Base-by-base conservation (phyloP, 345 rosid genomes). In the Gossypium stocksii region DNA sequence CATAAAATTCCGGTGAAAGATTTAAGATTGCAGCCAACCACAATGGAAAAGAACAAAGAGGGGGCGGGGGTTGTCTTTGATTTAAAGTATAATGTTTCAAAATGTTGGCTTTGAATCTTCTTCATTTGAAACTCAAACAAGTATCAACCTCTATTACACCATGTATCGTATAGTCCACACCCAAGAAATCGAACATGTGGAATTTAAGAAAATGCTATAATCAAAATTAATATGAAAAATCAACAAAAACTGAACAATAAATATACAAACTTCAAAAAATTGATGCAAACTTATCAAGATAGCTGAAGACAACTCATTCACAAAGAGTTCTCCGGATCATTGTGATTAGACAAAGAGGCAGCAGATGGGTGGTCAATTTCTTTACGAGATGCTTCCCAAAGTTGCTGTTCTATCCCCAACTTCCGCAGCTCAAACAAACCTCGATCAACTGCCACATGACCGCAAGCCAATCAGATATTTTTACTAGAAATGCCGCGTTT, bases 381-480 rank as follows among this genome's bases (percentile, higher is more conserved):
- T 77, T 76, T 81, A 34, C 98, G 84, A 75, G 98, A 93, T 43
- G 91, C 89, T 86, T 89, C 98, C 97, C 98, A 93, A 19, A 93
- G 88, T 69, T 88, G 97, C 69, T 87, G 98, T 79, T 93, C 98
- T 70, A 93, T 90, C 70, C 97, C 90, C 79, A 93, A 84, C 80
- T 93, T 93, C 83, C 89, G 85, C 79, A 93, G 87, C 85, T 91
- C 97, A 76, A 81, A 66, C 71, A 91, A 77, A 11, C 95, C 97
- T 77, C 98, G 82, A 79, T 93, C 93, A 74, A 93, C 98, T 93
- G 86, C 73, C 66, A 61, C 15, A 70, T 65, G 25, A 52, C 1
- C 19, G 56, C 56, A 52, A 52, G 19, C 9, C 16, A 16, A 52
- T 52, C 56, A 48, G 34, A 66, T 12, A 10, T 9, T 9, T 17